phyloP scores from a whole-genome alignment of 129 eudicot genomes.

The Lonicera japonica region DNA sequence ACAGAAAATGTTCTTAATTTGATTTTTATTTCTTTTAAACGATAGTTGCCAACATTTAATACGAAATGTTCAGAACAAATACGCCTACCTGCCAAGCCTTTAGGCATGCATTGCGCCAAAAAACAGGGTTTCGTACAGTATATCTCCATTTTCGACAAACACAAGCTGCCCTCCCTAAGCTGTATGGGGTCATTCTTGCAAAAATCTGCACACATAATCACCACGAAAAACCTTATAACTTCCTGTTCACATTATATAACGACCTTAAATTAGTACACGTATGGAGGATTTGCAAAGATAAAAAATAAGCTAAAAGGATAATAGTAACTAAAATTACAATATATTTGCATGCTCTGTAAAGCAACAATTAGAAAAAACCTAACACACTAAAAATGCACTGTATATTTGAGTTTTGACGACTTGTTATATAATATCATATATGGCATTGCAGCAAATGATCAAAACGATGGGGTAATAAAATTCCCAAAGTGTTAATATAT shows the following conservation, averaged over 20 bases:
- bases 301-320: background rate
- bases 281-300: background rate
- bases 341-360: no score
- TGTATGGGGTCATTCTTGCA: conserved; percentile 77
- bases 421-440: no score
- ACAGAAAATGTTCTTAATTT: background rate
- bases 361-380: no score
- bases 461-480: no score
- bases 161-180: conserved; percentile 87
- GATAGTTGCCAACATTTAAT: conserved; percentile 1
- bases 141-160: conserved; percentile 97
- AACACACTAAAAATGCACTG: no score
- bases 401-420: no score
- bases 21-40: background rate
- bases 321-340: background rate
- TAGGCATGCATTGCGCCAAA: conserved; percentile 95
- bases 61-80: conserved; percentile 5
- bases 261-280: no score
- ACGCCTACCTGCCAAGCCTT: conserved; percentile 85
- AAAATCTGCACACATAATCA: conserved; percentile 49
- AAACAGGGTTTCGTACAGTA: conserved; percentile 80
- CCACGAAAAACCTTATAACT: background rate
- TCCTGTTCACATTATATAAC: background rate
- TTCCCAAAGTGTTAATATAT: no score
- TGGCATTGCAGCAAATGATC: no score